Percentiles rank a stretch among this genome's conserved stretches.
phyloP scores from a whole-genome alignment of 768 basidiomycete species.

The Vararia minispora region DNA sequence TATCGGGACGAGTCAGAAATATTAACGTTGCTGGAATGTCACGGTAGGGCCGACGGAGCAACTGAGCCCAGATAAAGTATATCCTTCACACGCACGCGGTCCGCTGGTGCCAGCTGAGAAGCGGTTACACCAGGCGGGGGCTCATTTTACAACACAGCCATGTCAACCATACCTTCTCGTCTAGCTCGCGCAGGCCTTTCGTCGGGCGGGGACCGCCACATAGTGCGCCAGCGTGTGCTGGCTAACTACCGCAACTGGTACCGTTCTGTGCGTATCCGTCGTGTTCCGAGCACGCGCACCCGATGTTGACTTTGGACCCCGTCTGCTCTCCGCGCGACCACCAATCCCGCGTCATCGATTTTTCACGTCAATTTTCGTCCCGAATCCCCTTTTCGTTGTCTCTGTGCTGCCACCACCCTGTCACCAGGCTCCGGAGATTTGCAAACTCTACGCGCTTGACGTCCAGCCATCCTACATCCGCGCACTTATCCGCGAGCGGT shows the following conservation, averaged over 20 bases:
- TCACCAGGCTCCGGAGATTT: constrained; percentile 82
- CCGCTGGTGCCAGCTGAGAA: too few relatives aligned
- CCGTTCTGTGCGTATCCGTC: constrained; percentile 55
- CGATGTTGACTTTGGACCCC: constrained; percentile 4
- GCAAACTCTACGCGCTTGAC: constrained; percentile 70
- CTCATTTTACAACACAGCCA: constrained; percentile 20
- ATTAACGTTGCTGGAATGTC: too few relatives aligned
- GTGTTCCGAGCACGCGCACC: constrained; percentile 1
- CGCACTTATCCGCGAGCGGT: constrained; percentile 72
- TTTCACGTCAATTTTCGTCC: background rate
- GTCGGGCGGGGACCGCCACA: constrained; percentile 43
- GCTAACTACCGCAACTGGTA: constrained; percentile 91
- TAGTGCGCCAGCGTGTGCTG: constrained; percentile 57
- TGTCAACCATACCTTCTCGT: constrained; percentile 85
- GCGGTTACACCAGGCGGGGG: too few relatives aligned
- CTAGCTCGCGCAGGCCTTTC: constrained; percentile 60
- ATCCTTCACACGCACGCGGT: too few relatives aligned
- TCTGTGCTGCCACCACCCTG: background rate
- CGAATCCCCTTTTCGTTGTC: background rate
- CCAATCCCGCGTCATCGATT: constrained; percentile 3
- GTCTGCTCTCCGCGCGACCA: constrained; percentile 2
- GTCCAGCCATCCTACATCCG: constrained; percentile 70
- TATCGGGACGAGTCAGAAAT: too few relatives aligned
- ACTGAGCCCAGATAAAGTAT: too few relatives aligned
- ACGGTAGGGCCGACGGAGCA: too few relatives aligned